Base-by-base conservation (phyloP, 2,329 filamentous ascomycete genomes). In the Calonectria naviculata region DNA sequence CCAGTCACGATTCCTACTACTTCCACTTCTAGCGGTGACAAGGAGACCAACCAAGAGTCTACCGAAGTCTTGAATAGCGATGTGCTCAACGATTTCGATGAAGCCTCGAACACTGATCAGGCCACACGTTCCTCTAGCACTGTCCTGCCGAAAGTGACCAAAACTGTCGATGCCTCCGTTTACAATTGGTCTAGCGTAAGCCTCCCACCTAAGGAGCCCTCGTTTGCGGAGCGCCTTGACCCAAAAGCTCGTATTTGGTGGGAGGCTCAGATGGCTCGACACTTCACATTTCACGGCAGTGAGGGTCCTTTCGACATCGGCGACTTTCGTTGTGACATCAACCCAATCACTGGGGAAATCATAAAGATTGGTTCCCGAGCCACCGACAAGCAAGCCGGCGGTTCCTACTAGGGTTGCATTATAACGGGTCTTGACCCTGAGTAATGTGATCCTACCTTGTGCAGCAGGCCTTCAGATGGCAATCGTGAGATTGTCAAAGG, bases 221-320 rank as follows among this genome's bases (percentile, higher is more conserved):
- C 69, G 5, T 31, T 52, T 24, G 19, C 54, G 10, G 41, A 66
- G 10, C 52, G 76, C 28, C 56, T 69, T 13, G 29, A 58, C 24
- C 38, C 38, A 10, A 60, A 71, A 2, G 31, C 17, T 8, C 47
- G 46, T 52, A 9, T 76, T 28, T 54, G 17, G 28, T 74, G 75
- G 67, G 75, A 78, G 62, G 46, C 71, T 21, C n/a, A 67, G 19
- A 72, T 71, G 58, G 71, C 74, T n/a, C 74, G 71, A 3, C 64
- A 78, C 41, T 70, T 78, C 31, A 42, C 69, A 12, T 68, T 46
- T 26, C 70, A 29, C 12, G 67, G 68, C 19, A 46, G 71, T 9
- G 19, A 41, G 1, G 77, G 77, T 4, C 77, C 75, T n/a, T 79
- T 75, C 34, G 68, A 74, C 36, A 29, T 78, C 56, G 77, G 77